Evolutionary conservation across 2,329 filamentous ascomycete species (phyloP).

Genomic region (Emmonsiellopsis sp.): DNA sequence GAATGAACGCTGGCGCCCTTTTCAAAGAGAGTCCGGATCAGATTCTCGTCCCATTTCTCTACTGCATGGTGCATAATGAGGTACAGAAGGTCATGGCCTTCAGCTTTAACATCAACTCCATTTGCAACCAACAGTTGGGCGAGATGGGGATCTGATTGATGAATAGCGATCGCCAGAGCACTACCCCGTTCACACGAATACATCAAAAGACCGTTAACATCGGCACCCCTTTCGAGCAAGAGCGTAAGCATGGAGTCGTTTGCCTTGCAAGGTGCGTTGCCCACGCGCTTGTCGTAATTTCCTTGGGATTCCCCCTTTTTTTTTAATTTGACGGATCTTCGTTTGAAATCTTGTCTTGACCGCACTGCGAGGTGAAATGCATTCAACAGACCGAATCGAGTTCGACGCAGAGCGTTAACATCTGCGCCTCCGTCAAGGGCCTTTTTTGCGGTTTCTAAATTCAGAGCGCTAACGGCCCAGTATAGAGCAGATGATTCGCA

Average conservation of each 20-base stretch:
- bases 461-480: constrained; percentile 1
- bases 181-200: no score
- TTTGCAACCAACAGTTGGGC: constrained; percentile 2
- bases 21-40: not conserved
- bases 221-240: constrained; percentile 4
- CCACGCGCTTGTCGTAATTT: not conserved
- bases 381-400: not conserved
- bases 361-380: not conserved
- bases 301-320: not conserved
- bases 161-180: not conserved
- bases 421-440: constrained; percentile 3
- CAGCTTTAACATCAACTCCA: constrained; percentile 1
- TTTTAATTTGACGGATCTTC: not conserved
- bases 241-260: not conserved
- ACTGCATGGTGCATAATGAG: not conserved
- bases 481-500: not conserved
- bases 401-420: not conserved
- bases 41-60: not conserved
- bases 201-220: not conserved
- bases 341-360: not conserved
- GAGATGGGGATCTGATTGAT: not conserved
- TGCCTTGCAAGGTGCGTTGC: not conserved
- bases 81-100: no score
- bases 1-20: not conserved
- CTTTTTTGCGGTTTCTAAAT: constrained; percentile 1